phyloP scores from a whole-genome alignment of 2,329 filamentous ascomycete genomes.

The Colletotrichum destructivum region DNA sequence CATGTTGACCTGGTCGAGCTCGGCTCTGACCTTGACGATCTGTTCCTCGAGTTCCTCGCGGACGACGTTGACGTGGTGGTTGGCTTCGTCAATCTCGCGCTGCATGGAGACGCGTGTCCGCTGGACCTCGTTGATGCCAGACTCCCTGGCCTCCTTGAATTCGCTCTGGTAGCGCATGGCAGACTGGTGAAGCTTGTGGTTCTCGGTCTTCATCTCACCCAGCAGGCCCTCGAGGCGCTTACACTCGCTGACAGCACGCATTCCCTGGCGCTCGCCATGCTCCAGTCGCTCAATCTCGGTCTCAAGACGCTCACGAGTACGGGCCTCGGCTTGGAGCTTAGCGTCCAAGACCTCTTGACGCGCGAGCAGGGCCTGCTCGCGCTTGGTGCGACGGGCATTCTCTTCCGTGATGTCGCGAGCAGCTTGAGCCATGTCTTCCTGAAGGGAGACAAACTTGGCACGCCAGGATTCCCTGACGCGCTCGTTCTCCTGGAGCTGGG shows the following conservation, averaged over 20 bases:
- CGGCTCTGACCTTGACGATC: constrained; percentile 77
- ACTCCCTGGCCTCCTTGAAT: constrained; percentile 86
- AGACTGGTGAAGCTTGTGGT: constrained; percentile 79
- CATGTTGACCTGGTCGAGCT: constrained; percentile 83
- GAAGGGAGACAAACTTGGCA: constrained; percentile 85
- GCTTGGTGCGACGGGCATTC: constrained; percentile 83
- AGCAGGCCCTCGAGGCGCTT: constrained; percentile 72
- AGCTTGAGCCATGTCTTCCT: constrained; percentile 87
- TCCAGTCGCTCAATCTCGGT: constrained; percentile 77
- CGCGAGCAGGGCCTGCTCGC: constrained; percentile 84
- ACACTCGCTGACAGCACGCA: constrained; percentile 74
- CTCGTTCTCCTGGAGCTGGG: constrained; percentile 88
- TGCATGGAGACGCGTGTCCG: constrained; percentile 85
- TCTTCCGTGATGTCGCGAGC: constrained; percentile 87
- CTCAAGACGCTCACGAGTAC: constrained; percentile 77
- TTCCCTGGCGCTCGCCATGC: constrained; percentile 74
- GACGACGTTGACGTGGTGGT: constrained; percentile 87
- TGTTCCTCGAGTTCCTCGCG: constrained; percentile 88
- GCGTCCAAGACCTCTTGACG: constrained; percentile 85
- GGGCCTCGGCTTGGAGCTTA: constrained; percentile 81
- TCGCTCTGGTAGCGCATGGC: constrained; percentile 83
- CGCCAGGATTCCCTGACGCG: constrained; percentile 88
- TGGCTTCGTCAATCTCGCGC: constrained; percentile 85
- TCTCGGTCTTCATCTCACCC: constrained; percentile 74
- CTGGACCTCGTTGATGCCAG: constrained; percentile 84